A percentile compares a stretch with the other conserved stretches of the same genome.
Conservation (phyloP, 2,329 filamentous ascomycete species). For the Sclerotinia subarctica region DNA sequence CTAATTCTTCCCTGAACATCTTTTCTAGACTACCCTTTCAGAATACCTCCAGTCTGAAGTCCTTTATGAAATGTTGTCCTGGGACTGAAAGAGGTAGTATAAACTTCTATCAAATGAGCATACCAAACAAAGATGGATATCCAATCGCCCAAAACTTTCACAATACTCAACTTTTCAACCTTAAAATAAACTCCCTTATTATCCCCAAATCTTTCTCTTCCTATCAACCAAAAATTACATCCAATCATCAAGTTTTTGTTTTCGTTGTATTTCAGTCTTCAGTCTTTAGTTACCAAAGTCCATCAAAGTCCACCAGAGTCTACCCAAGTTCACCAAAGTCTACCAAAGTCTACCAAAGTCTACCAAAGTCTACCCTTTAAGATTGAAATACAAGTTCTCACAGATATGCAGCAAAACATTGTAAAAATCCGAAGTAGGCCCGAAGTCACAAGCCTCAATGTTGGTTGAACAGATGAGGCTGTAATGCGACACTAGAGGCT, state of each 20-base stretch:
- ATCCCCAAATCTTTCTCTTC: background rate
- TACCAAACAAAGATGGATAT: background rate
- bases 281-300: background rate
- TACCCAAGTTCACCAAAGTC: background rate
- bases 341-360: background rate
- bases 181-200: rapidly evolving
- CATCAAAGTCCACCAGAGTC: too few species aligned
- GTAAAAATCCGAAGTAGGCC: background rate
- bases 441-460: background rate
- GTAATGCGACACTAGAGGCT: background rate
- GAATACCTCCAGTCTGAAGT: rapidly evolving
- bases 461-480: background rate
- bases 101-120: background rate
- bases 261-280: background rate
- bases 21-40: rapidly evolving
- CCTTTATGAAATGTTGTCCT: background rate
- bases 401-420: background rate
- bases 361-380: background rate
- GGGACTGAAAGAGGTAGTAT: background rate
- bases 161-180: background rate
- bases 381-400: background rate
- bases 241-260: background rate
- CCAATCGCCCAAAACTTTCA: background rate
- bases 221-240: too few species aligned
- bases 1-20: rapidly evolving